These are phyloP conservation scores for Pilatotrama ljubarskyi DNA, from an alignment of 768 basidiomycete species.

Conservation along the genomic window DNA sequence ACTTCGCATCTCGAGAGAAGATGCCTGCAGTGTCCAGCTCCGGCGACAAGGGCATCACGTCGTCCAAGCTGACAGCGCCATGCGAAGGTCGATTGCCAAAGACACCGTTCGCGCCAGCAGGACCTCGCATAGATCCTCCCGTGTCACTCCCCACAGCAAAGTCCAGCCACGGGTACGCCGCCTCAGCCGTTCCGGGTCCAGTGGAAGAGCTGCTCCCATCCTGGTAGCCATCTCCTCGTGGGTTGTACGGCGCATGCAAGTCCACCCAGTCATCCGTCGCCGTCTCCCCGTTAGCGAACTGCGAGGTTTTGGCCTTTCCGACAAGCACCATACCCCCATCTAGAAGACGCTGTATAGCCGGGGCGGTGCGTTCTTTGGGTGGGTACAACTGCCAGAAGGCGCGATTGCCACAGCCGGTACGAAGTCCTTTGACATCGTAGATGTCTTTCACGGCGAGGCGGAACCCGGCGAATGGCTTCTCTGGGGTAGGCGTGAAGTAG, in stretches of 20 bases:
- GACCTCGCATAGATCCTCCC: conserved; percentile 34
- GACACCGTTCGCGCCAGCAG: conserved; percentile 32
- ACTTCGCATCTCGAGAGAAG: conserved; percentile 31
- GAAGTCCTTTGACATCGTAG: conserved; percentile 39
- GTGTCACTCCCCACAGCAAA: conserved; percentile 34
- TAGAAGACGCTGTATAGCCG: conserved; percentile 46
- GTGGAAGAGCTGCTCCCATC: conserved; percentile 33
- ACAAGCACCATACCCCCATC: conserved; percentile 51
- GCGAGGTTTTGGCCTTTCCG: conserved; percentile 55
- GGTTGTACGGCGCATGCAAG: conserved; percentile 34
- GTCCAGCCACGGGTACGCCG: conserved; percentile 33
- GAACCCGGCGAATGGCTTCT: conserved; percentile 42
- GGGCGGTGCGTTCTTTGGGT: conserved; percentile 37
- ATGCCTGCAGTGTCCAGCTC: conserved; percentile 32
- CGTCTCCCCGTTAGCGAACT: conserved; percentile 49
- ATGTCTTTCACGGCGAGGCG: conserved; percentile 54
- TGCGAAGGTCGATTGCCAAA: conserved; percentile 33
- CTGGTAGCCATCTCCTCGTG: conserved; percentile 35
- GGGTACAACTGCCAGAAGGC: conserved; percentile 39
- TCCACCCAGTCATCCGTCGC: conserved; percentile 37
- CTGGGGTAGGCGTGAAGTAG: conserved; percentile 33
- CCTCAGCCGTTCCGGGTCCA: conserved; percentile 28
- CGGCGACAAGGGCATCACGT: conserved; percentile 34
- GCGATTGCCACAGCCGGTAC: conserved; percentile 39
- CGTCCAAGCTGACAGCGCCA: conserved; percentile 30